Conservation (phyloP, 2,329 filamentous ascomycete species). For the Aspergillus fischeri region DNA sequence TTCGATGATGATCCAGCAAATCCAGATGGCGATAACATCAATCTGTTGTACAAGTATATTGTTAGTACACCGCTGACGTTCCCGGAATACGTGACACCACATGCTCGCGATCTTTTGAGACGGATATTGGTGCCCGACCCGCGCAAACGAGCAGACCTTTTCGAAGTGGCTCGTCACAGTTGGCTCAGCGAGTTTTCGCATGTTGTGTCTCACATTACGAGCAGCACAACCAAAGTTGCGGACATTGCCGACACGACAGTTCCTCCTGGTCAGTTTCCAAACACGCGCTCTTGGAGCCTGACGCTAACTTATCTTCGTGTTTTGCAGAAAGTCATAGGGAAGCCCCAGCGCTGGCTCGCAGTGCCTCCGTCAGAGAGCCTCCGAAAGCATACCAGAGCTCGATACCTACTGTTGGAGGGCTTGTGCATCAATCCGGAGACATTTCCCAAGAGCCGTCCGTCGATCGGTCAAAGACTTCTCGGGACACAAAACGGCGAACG, state of each 20-base stretch:
- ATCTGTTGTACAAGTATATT: conserved; percentile 98
- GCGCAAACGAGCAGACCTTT: conserved; percentile 88
- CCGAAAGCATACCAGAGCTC: conserved; percentile 59
- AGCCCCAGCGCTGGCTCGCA: conserved; percentile 66
- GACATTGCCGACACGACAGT: conserved; percentile 81
- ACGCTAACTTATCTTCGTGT: conserved; percentile 4
- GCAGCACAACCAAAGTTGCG: conserved; percentile 79
- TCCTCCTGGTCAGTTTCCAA: conserved; percentile 45
- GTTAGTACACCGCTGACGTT: conserved; percentile 95
- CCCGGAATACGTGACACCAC: conserved; percentile 96
- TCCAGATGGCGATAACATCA: conserved; percentile 98
- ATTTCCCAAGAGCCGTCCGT: conserved; percentile 64
- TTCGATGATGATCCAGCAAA: conserved; percentile 99
- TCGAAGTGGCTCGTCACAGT: conserved; percentile 95
- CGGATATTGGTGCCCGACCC: conserved; percentile 94
- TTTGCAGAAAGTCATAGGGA: conserved; percentile 50
- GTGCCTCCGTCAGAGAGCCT: conserved; percentile 86
- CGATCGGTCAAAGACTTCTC: conserved; percentile 60
- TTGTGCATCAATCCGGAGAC: conserved; percentile 69
- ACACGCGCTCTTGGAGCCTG: neutral
- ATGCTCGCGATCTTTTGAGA: conserved; percentile 85
- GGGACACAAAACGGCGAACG: conserved; percentile 87
- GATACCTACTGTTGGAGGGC: conserved; percentile 51
- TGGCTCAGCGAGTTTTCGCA: conserved; percentile 98
- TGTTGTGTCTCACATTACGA: conserved; percentile 94